Evolutionary conservation across 768 basidiomycete genomes (phyloP).

Genomic region (Clavaria fumosa): DNA sequence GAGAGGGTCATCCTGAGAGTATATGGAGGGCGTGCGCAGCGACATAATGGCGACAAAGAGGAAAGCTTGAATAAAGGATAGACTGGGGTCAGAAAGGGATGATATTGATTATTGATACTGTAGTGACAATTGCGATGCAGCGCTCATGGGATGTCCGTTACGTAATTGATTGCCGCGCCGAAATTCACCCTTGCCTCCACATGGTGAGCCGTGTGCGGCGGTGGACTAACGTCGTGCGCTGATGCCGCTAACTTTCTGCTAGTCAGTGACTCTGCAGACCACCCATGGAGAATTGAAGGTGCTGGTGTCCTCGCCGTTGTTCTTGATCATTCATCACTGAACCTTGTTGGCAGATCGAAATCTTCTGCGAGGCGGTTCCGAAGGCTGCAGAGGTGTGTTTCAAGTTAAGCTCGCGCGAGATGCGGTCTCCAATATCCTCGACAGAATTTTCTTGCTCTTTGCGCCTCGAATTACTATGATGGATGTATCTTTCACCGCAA

Average conservation of each 20-base stretch:
- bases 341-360: slow-evolving; percentile 50
- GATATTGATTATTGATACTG: no score
- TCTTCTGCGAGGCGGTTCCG: slow-evolving; percentile 95
- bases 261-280: slow-evolving; percentile 94
- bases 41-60: no score
- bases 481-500: slow-evolving; percentile 82
- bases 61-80: no score
- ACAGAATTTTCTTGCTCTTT: slow-evolving; percentile 91
- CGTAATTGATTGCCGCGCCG: no score
- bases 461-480: slow-evolving; percentile 80
- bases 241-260: no score
- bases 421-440: slow-evolving; percentile 6
- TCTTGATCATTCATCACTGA: neutral
- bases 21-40: slow-evolving; percentile 60
- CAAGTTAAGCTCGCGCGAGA: slow-evolving; percentile 6
- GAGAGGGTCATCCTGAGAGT: slow-evolving; percentile 66
- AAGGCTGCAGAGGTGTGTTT: slow-evolving; percentile 74
- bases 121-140: no score
- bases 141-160: no score
- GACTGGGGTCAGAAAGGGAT: no score
- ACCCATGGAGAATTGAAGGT: slow-evolving; percentile 94
- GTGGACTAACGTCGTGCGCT: no score
- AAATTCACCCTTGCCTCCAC: no score
- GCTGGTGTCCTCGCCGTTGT: neutral
- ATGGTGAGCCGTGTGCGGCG: no score